Evolutionary conservation across 192 early-diverging fungal species (phyloP).

Genomic region (Coemansia umbellata): DNA sequence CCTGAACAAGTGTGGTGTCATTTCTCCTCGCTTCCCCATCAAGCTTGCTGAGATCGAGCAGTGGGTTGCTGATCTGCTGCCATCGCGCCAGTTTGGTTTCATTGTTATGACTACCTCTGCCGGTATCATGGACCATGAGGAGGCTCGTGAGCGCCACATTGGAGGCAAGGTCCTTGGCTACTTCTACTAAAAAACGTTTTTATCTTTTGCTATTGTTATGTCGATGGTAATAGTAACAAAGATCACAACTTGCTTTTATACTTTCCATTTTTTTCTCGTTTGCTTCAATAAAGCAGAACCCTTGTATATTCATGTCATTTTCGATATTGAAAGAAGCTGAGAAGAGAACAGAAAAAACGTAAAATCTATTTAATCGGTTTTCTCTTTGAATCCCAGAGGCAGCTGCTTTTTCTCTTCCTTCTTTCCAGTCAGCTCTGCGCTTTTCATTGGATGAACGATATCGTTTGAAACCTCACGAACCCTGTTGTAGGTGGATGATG

Average conservation of each 20-base stretch:
- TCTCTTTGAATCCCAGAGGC: conserved; percentile 30
- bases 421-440: background rate
- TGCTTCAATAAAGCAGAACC: background rate
- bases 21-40: conserved; percentile 98
- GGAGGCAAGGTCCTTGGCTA: conserved; percentile 98
- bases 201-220: background rate
- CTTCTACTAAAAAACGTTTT: conserved; percentile 65
- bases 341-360: background rate
- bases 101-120: conserved; percentile 87
- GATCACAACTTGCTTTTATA: background rate
- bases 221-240: background rate
- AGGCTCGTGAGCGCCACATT: conserved; percentile 93
- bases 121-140: conserved; percentile 99
- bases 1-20: conserved; percentile 99
- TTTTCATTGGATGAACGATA: background rate
- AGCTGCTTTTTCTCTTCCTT: conserved; percentile 14
- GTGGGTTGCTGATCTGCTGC: conserved; percentile 95
- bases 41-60: conserved; percentile 92
- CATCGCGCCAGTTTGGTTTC: conserved; percentile 98
- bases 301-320: background rate
- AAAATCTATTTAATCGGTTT: background rate
- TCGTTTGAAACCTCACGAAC: background rate
- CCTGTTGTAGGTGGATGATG: background rate
- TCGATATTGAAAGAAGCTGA: no score
- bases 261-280: background rate